A percentile compares a stretch with the other conserved stretches of the same genome.
Evolutionary conservation across 2,329 filamentous ascomycete genomes (phyloP).

Genomic region (Fonsecaea monophora): DNA sequence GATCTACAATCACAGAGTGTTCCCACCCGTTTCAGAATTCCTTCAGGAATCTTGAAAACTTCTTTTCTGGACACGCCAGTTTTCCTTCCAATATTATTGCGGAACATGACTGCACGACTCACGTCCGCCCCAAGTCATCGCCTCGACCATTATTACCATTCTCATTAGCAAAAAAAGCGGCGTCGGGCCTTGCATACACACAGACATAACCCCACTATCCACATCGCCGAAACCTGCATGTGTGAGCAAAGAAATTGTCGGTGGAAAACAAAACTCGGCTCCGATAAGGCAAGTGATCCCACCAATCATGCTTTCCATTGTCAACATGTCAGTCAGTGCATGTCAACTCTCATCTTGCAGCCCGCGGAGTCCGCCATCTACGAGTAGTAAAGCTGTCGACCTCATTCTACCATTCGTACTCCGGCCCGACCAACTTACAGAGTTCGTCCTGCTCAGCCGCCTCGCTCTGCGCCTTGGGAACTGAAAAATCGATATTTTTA

Average conservation of each 20-base stretch:
- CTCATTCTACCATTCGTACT: constrained; percentile 29
- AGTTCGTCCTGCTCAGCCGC: constrained; percentile 30
- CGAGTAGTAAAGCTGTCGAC: constrained; percentile 1
- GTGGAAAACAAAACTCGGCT: background rate
- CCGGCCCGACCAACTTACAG: constrained; percentile 34
- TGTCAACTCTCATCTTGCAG: constrained; percentile 18
- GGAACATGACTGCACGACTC: background rate
- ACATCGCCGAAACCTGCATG: background rate
- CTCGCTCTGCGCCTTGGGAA: constrained; percentile 33
- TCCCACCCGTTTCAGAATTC: background rate
- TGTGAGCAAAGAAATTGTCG: background rate
- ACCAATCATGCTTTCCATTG: constrained; percentile 19
- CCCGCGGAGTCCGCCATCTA: constrained; percentile 18
- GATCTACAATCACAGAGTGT: background rate
- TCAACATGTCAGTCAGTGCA: background rate
- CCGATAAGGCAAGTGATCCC: constrained; percentile 1
- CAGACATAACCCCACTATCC: background rate
- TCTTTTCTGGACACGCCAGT: background rate
- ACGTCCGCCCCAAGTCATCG: background rate
- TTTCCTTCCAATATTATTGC: background rate
- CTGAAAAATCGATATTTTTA: constrained; percentile 35
- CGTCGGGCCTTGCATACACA: background rate
- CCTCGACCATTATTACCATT: background rate
- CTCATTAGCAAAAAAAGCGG: background rate
- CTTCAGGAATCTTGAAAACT: background rate